Conservation (phyloP, 495 filamentous ascomycete genomes). For the Trichoderma parareesei region DNA sequence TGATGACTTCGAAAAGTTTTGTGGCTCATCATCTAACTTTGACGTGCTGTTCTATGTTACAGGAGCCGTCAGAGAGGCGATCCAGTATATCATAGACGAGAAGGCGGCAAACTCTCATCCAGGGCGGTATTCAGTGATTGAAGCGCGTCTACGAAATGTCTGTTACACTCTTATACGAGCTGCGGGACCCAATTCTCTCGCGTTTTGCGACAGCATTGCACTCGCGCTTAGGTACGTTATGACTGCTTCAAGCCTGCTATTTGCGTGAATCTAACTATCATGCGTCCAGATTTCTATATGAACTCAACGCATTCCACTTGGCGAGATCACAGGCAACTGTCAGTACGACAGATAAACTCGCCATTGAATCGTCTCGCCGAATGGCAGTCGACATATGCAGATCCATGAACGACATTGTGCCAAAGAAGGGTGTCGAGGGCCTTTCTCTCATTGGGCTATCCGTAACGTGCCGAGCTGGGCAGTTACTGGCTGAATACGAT, state of each 20-base stretch:
- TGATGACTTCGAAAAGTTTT: neutral
- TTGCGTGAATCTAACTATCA: neutral
- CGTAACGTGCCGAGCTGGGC: neutral
- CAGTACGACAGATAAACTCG: neutral
- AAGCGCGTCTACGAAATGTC: neutral
- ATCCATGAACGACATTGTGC: neutral
- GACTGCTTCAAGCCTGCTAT: neutral
- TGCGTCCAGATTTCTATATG: neutral
- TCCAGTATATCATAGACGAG: neutral
- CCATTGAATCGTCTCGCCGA: neutral
- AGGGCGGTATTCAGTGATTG: neutral
- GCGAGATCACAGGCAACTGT: neutral
- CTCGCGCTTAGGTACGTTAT: neutral
- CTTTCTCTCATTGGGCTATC: neutral
- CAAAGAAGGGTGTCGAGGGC: neutral
- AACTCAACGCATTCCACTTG: neutral
- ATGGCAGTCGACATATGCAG: constrained; percentile 2
- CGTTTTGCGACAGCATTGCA: constrained; percentile 1
- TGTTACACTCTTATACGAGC: neutral
- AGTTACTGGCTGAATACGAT: neutral
- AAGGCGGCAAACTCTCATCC: neutral
- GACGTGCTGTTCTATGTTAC: neutral
- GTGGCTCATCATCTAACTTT: neutral
- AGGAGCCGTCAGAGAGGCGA: neutral
- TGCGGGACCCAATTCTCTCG: neutral